phyloP scores from a whole-genome alignment of 108 stramenopile species.

The Skeletonema grethae region DNA sequence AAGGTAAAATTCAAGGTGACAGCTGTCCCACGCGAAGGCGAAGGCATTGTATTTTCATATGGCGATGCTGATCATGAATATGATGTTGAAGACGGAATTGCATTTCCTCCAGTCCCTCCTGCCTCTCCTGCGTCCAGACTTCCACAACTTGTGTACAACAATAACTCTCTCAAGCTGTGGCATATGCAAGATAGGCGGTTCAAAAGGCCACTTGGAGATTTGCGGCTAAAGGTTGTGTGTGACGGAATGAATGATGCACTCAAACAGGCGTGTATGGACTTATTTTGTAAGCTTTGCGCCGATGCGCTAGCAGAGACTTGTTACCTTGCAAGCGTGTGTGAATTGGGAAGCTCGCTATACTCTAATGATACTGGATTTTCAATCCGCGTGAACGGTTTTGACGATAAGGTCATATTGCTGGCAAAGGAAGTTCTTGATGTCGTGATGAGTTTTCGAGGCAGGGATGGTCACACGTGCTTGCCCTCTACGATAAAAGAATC shows the following conservation, averaged over 20 bases:
- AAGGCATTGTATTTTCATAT: slow-evolving; percentile 61
- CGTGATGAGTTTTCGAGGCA: slow-evolving; percentile 67
- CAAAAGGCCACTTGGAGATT: slow-evolving; percentile 78
- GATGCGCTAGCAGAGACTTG: slow-evolving; percentile 72
- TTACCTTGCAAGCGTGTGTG: slow-evolving; percentile 78
- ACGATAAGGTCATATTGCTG: slow-evolving; percentile 74
- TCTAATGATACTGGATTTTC: slow-evolving; percentile 70
- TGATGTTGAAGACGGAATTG: slow-evolving; percentile 66
- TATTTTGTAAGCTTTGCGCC: slow-evolving; percentile 66
- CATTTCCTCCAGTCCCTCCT: slow-evolving; percentile 81
- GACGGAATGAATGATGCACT: slow-evolving; percentile 66
- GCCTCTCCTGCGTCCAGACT: slow-evolving; percentile 55
- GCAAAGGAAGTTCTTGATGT: slow-evolving; percentile 52
- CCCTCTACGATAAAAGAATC: slow-evolving; percentile 57
- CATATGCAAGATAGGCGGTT: slow-evolving; percentile 86
- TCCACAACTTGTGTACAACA: slow-evolving; percentile 66
- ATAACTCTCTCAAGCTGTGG: slow-evolving; percentile 70
- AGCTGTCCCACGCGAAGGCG: slow-evolving; percentile 65
- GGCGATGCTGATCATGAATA: slow-evolving; percentile 76
- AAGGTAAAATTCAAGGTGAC: slow-evolving; percentile 68
- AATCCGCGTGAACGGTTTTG: slow-evolving; percentile 77
- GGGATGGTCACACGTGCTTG: slow-evolving; percentile 28
- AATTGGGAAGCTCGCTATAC: slow-evolving; percentile 61
- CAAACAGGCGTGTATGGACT: slow-evolving; percentile 72
- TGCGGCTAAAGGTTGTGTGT: slow-evolving; percentile 68